Conservation (phyloP, 2,329 filamentous ascomycete species). For the Alternaria ethzedia region DNA sequence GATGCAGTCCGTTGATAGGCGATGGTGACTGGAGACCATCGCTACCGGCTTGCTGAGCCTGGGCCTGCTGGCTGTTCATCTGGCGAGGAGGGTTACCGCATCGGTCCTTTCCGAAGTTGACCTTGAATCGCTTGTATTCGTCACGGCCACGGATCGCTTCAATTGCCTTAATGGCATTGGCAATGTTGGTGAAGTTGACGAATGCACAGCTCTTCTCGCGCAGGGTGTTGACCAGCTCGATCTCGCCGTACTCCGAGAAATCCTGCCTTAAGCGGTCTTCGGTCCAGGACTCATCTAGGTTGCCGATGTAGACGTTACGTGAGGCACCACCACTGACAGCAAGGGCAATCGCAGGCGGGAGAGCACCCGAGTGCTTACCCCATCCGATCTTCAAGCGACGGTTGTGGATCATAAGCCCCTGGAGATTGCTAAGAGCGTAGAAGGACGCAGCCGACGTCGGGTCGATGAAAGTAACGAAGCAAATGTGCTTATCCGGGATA, state of each 20-base stretch:
- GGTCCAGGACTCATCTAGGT: slow-evolving; percentile 95
- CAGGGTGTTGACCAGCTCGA: slow-evolving; percentile 94
- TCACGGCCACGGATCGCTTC: slow-evolving; percentile 93
- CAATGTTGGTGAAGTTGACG: slow-evolving; percentile 99
- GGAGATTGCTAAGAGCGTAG: slow-evolving; percentile 95
- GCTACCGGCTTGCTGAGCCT: slow-evolving; percentile 70
- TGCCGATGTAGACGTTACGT: slow-evolving; percentile 98
- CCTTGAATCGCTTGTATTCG: slow-evolving; percentile 98
- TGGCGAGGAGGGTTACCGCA: slow-evolving; percentile 96
- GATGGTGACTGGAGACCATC: slow-evolving; percentile 64
- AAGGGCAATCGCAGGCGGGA: slow-evolving; percentile 93
- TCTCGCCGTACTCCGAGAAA: slow-evolving; percentile 96
- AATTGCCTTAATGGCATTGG: slow-evolving; percentile 99
- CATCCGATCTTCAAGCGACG: slow-evolving; percentile 96
- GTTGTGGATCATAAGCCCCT: slow-evolving; percentile 99
- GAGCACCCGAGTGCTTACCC: slow-evolving; percentile 97
- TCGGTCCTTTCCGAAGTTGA: slow-evolving; percentile 98
- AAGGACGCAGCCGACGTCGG: slow-evolving; percentile 97
- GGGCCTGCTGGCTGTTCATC: slow-evolving; percentile 65
- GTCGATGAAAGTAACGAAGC: slow-evolving; percentile 99
- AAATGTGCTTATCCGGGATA: slow-evolving; percentile 99
- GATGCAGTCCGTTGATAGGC: slow-evolving; percentile 64
- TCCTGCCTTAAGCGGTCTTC: slow-evolving; percentile 95
- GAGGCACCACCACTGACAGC: slow-evolving; percentile 96
- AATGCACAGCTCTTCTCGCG: slow-evolving; percentile 99